Conservation (phyloP, 1,284 basidiomycete species). For the Ustilago loliicola region DNA sequence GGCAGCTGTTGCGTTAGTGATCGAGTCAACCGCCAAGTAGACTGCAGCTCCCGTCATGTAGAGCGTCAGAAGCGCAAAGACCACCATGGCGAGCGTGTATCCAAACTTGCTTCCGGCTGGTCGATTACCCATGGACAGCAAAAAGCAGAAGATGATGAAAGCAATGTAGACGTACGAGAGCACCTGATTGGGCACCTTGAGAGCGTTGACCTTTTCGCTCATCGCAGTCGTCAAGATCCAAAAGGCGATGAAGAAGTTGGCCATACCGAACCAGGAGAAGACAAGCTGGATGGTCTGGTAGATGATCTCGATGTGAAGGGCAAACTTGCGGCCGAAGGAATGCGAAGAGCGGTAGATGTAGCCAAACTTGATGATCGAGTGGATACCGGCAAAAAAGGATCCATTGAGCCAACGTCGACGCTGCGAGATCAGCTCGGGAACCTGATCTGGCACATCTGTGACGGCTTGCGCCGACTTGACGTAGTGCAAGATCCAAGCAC, state of each 20-base stretch:
- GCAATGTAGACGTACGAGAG: conserved; percentile 69
- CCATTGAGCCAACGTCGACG: conserved; percentile 68
- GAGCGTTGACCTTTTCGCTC: conserved; percentile 51
- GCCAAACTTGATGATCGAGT: conserved; percentile 69
- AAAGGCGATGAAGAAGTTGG: conserved; percentile 65
- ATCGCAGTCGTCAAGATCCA: conserved; percentile 64
- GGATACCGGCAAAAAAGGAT: conserved; percentile 68
- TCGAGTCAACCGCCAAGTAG: conserved; percentile 60
- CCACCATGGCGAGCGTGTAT: conserved; percentile 66
- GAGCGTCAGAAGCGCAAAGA: conserved; percentile 65
- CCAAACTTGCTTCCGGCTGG: conserved; percentile 65
- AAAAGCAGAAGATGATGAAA: conserved; percentile 68
- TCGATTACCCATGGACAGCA: conserved; percentile 69
- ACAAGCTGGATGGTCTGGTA: conserved; percentile 67
- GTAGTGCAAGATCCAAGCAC: conserved; percentile 67
- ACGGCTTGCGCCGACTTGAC: conserved; percentile 67
- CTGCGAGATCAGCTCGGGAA: conserved; percentile 67
- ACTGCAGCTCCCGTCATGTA: conserved; percentile 68
- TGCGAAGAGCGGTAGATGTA: conserved; percentile 70
- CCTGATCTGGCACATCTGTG: conserved; percentile 66
- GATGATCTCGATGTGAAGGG: conserved; percentile 68
- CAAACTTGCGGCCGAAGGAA: conserved; percentile 61
- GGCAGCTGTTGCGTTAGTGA: conserved; percentile 45
- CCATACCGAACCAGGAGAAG: conserved; percentile 68
- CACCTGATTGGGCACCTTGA: conserved; percentile 63